phyloP scores from a whole-genome alignment of 2,329 filamentous ascomycete genomes.

The Colletotrichum eleusines region DNA sequence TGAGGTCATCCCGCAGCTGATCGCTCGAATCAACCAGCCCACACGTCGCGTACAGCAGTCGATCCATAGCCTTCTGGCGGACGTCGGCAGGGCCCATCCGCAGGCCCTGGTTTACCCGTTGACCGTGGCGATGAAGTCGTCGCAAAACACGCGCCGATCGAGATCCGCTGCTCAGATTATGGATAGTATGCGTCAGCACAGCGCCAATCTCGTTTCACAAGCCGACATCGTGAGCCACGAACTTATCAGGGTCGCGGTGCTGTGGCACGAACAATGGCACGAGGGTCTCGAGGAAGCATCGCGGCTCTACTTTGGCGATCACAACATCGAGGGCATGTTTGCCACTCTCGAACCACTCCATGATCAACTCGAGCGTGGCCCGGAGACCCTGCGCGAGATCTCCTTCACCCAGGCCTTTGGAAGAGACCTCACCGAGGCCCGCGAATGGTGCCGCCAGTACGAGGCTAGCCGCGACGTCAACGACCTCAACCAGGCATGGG shows the following conservation, averaged over 20 bases:
- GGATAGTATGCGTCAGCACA: constrained; percentile 98
- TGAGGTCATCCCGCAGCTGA: constrained; percentile 96
- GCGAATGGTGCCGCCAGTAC: constrained; percentile 96
- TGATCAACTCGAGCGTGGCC: constrained; percentile 88
- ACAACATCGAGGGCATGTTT: constrained; percentile 99
- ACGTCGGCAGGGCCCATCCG: constrained; percentile 93
- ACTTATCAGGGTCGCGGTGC: constrained; percentile 93
- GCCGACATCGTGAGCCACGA: constrained; percentile 96
- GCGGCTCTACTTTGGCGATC: constrained; percentile 94
- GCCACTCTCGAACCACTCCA: constrained; percentile 89
- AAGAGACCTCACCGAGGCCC: constrained; percentile 91
- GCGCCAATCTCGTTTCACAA: constrained; percentile 91
- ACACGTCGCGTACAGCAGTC: constrained; percentile 89
- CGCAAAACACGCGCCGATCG: constrained; percentile 83
- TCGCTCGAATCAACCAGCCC: constrained; percentile 96
- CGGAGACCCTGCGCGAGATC: constrained; percentile 93
- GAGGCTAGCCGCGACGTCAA: constrained; percentile 89
- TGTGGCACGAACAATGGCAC: constrained; percentile 99
- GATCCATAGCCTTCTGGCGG: constrained; percentile 90
- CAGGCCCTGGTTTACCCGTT: constrained; percentile 97
- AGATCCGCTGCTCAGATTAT: constrained; percentile 93
- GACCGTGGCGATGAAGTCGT: constrained; percentile 97
- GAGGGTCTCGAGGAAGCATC: constrained; percentile 98
- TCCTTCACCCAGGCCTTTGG: constrained; percentile 98
- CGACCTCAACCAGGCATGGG: constrained; percentile 98